Conservation (phyloP, 2,329 filamentous ascomycete species). For the Ophiognomonia clavigignenti-juglandacearum region DNA sequence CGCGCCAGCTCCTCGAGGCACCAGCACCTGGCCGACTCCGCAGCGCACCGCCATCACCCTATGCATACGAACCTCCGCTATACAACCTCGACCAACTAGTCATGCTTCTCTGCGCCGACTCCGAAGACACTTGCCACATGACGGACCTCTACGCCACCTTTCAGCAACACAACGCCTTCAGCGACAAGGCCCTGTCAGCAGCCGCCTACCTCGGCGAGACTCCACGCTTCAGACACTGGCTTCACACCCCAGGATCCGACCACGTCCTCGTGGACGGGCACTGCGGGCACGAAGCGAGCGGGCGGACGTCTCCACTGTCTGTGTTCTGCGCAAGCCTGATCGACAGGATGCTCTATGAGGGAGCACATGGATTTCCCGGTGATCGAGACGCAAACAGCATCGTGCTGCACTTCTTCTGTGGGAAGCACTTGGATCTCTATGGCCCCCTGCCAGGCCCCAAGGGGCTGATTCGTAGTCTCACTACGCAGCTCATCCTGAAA, state of each 20-base stretch:
- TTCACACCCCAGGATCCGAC: not conserved
- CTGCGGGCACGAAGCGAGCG: not conserved
- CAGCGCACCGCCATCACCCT: too few relatives aligned
- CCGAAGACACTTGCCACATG: too few relatives aligned
- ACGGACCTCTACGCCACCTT: too few relatives aligned
- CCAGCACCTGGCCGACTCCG: too few relatives aligned
- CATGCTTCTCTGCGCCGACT: too few relatives aligned
- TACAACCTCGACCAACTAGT: too few relatives aligned
- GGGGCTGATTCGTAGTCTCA: constrained; percentile 1
- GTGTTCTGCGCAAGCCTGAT: constrained; percentile 1
- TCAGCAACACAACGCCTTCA: too few relatives aligned
- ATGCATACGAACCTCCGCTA: too few relatives aligned
- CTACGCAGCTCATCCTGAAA: not conserved
- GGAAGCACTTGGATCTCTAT: not conserved
- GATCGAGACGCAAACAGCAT: not conserved
- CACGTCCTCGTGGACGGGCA: constrained; percentile 7
- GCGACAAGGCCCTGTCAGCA: not conserved
- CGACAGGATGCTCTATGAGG: not conserved
- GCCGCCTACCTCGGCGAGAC: not conserved
- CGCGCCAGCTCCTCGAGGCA: too few relatives aligned
- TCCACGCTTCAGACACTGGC: not conserved
- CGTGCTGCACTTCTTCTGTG: constrained; percentile 8
- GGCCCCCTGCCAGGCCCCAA: not conserved
- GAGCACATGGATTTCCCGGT: too few relatives aligned
- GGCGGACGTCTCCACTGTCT: not conserved